These are phyloP conservation scores for Vanrija sp. DNA, from an alignment of 1,284 basidiomycete species.

Conservation along the genomic window DNA sequence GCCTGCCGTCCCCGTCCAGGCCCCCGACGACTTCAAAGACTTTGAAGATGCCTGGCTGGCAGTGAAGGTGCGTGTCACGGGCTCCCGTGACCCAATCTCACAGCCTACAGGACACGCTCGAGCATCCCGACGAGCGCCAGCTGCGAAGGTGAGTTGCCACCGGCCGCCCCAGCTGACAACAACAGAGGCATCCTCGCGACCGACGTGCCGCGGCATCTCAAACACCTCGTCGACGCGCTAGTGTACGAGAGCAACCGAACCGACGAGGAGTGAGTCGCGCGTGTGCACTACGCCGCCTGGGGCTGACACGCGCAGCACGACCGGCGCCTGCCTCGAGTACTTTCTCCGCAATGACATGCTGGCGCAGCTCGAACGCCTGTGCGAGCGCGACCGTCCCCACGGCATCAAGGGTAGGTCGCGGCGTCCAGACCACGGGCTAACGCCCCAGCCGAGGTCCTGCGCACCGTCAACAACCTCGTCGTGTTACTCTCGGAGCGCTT, in stretches of 20 bases:
- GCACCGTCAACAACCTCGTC: conserved; percentile 80
- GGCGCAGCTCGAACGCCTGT: conserved; percentile 75
- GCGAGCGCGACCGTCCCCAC: conserved; percentile 73
- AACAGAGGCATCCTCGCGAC: conserved; percentile 72
- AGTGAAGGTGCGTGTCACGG: conserved; percentile 25
- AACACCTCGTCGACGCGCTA: conserved; percentile 79
- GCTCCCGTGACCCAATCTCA: not conserved
- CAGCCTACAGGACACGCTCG: conserved; percentile 32
- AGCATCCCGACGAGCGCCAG: conserved; percentile 45
- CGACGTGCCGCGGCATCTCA: conserved; percentile 69
- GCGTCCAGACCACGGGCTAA: not conserved
- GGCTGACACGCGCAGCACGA: conserved; percentile 56
- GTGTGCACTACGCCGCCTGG: conserved; percentile 3
- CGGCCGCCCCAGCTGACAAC: conserved; percentile 60
- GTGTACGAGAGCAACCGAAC: conserved; percentile 77
- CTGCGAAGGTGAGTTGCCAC: conserved; percentile 27
- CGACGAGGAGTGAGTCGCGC: conserved; percentile 69
- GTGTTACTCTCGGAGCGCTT: conserved; percentile 85
- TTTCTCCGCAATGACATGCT: conserved; percentile 84
- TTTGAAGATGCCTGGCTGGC: conserved; percentile 40
- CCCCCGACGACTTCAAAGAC: conserved; percentile 30
- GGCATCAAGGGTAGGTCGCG: conserved; percentile 61
- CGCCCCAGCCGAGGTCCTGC: conserved; percentile 64
- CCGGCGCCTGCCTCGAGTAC: conserved; percentile 84
- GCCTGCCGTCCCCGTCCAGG: conserved; percentile 10